Percentiles rank a stretch among this genome's conserved stretches.
These are phyloP conservation scores for Oryza officinalis DNA, from an alignment of 176 grass and related monocot species.

Conservation along the genomic window DNA sequence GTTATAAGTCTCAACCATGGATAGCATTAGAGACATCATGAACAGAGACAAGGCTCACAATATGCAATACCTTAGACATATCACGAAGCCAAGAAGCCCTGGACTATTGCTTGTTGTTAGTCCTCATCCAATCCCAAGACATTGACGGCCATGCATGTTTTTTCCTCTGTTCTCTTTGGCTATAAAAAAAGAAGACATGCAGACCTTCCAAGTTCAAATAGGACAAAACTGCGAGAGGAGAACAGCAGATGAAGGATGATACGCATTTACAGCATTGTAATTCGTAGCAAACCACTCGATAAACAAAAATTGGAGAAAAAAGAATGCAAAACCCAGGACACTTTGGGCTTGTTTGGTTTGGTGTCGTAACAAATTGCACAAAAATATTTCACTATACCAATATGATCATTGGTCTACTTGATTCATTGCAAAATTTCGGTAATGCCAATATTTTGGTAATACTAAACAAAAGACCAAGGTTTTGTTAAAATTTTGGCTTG, in stretches of 20 bases:
- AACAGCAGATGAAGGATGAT: too few relatives aligned
- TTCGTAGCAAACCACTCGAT: too few relatives aligned
- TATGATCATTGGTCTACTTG: too few relatives aligned
- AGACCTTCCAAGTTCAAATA: too few relatives aligned
- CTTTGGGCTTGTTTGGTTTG: background rate
- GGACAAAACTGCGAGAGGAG: too few relatives aligned
- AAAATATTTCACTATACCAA: background rate
- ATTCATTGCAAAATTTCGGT: too few relatives aligned
- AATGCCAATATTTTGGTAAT: too few relatives aligned
- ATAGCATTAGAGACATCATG: background rate
- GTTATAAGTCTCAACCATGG: background rate
- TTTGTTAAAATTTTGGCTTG: too few relatives aligned
- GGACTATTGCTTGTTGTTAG: background rate
- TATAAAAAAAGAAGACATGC: background rate
- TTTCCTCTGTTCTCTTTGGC: background rate
- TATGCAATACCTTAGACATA: background rate
- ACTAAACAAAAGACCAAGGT: too few relatives aligned
- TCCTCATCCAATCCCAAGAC: background rate
- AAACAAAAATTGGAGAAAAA: too few relatives aligned
- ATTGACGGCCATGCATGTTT: background rate
- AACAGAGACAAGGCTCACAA: background rate
- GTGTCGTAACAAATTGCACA: background rate
- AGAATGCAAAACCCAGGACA: too few relatives aligned
- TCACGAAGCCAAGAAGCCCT: background rate
- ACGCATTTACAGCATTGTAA: too few relatives aligned